Evolutionary conservation across 2,329 filamentous ascomycete species (phyloP).

Genomic region (Ophiobolus disseminans): DNA sequence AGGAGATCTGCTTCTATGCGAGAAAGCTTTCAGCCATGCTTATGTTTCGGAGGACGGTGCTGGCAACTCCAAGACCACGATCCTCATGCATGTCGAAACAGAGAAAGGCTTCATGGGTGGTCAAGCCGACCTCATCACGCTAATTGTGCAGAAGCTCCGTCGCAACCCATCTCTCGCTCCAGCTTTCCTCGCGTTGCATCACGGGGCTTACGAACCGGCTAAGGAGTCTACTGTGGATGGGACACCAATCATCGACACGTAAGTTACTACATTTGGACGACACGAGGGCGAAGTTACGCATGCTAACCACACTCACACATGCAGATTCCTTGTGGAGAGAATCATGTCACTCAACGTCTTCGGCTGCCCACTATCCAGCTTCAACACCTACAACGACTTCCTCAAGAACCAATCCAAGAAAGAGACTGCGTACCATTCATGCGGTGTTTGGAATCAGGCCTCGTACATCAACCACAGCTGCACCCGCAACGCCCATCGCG

Average conservation of each 20-base stretch:
- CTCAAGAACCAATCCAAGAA: constrained; percentile 7
- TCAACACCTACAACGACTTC: constrained; percentile 15
- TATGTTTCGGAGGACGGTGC: constrained; percentile 29
- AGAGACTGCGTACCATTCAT: constrained; percentile 9
- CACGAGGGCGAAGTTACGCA: too few species aligned
- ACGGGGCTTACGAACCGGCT: constrained; percentile 51
- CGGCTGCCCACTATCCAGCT: constrained; percentile 37
- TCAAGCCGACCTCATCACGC: constrained; percentile 51
- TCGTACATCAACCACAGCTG: constrained; percentile 57
- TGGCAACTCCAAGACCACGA: constrained; percentile 17
- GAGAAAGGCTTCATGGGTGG: constrained; percentile 45
- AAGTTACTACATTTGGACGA: too few species aligned
- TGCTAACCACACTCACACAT: constrained; percentile 22
- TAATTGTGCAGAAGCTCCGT: constrained; percentile 56
- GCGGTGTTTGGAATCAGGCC: constrained; percentile 51
- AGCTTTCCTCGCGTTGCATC: constrained; percentile 42
- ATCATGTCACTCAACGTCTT: constrained; percentile 57
- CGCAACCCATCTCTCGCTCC: constrained; percentile 48
- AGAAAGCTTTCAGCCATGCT: constrained; percentile 61
- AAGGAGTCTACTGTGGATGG: constrained; percentile 41
- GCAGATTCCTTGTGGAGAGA: constrained; percentile 55
- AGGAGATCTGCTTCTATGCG: constrained; percentile 49
- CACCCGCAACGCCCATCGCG: constrained; percentile 44
- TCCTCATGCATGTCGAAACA: constrained; percentile 51
- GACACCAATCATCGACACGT: constrained; percentile 54